A percentile compares a stretch with the other conserved stretches of the same genome.
Conservation (phyloP, 768 basidiomycete species). For the Lactifluus pinguis region DNA sequence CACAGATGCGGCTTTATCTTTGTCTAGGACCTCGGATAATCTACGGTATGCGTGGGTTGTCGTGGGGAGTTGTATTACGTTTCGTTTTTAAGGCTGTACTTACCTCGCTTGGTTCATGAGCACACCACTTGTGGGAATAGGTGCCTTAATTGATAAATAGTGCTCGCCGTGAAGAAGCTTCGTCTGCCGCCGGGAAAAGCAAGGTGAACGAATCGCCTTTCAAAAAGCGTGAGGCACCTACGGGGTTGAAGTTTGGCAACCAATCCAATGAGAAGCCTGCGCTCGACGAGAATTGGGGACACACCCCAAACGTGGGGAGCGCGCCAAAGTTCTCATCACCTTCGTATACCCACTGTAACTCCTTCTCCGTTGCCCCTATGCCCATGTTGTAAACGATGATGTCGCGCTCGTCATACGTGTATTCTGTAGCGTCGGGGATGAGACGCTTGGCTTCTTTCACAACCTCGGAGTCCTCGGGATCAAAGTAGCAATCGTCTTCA, state of each 20-base stretch:
- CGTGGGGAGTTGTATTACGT: neutral
- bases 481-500: conserved; percentile 42
- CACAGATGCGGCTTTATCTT: conserved; percentile 90
- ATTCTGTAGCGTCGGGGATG: conserved; percentile 45
- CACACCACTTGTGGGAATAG: conserved; percentile 78
- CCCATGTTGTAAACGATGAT: conserved; percentile 94
- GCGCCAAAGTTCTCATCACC: conserved; percentile 77
- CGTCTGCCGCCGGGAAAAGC: conserved; percentile 41
- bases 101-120: conserved; percentile 68
- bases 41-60: conserved; percentile 28
- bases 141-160: conserved; percentile 77
- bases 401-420: conserved; percentile 79
- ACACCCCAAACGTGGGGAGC: conserved; percentile 90
- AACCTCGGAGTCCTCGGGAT: conserved; percentile 73
- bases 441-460: conserved; percentile 76
- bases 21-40: conserved; percentile 73
- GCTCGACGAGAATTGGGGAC: conserved; percentile 81
- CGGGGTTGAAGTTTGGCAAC: conserved; percentile 93
- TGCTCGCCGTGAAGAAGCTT: conserved; percentile 98
- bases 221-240: conserved; percentile 30
- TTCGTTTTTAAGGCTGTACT: conserved; percentile 11
- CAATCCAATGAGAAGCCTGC: conserved; percentile 65
- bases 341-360: conserved; percentile 89
- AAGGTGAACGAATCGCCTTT: neutral
- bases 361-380: conserved; percentile 86